These are phyloP conservation scores for Aspergillus pseudotamarii DNA, from an alignment of 2,329 filamentous ascomycete genomes.

Conservation along the genomic window DNA sequence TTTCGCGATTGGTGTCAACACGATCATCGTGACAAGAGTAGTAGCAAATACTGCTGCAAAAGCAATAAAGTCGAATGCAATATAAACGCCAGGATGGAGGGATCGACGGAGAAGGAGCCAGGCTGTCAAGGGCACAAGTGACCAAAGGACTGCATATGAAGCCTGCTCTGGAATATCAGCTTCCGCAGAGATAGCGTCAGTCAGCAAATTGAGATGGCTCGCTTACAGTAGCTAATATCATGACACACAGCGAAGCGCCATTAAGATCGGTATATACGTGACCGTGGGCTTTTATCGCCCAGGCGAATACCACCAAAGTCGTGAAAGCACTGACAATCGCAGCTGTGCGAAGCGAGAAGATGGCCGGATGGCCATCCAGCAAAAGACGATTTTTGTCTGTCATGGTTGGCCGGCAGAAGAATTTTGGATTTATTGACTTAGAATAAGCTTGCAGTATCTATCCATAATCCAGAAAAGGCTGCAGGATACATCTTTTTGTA, in stretches of 20 bases:
- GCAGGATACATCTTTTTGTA: not conserved
- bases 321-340: not conserved
- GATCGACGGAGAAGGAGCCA: not conserved
- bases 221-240: not conserved
- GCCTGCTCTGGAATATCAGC: not conserved
- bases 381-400: not conserved
- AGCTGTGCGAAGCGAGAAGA: not conserved
- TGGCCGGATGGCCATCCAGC: not conserved
- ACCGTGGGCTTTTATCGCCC: not conserved
- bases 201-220: not conserved
- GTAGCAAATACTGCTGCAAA: conserved; percentile 1
- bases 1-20: not conserved
- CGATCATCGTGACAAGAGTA: not conserved
- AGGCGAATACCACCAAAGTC: not conserved
- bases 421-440: accelerated
- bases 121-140: not conserved
- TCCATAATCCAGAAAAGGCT: not conserved
- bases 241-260: not conserved
- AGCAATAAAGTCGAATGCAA: conserved; percentile 5
- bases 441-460: not conserved
- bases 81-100: not conserved
- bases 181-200: too few relatives aligned
- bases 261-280: not conserved
- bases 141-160: not conserved
- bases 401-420: not conserved